Percentiles rank a stretch among this genome's conserved stretches.
phyloP scores from a whole-genome alignment of 768 basidiomycete genomes.

The Rubroboletus satanas region DNA sequence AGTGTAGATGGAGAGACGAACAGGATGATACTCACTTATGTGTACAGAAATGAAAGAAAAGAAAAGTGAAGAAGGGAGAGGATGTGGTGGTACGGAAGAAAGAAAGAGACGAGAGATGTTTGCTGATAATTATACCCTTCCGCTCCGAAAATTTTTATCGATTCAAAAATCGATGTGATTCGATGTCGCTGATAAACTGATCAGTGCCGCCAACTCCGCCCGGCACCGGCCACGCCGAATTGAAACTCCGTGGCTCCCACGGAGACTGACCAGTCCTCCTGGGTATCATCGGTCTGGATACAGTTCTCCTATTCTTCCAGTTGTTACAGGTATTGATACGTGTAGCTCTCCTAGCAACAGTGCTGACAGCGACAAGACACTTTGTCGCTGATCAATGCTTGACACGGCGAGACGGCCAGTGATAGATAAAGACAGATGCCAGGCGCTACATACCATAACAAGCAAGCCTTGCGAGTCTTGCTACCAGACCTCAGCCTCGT shows the following conservation, averaged over 20 bases:
- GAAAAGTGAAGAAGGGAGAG: slow-evolving; percentile 28
- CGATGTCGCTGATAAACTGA: slow-evolving; percentile 45
- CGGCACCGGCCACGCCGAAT: slow-evolving; percentile 26
- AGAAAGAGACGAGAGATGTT: slow-evolving; percentile 38
- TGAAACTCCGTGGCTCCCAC: slow-evolving; percentile 8
- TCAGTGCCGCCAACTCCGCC: slow-evolving; percentile 41
- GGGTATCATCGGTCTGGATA: not conserved
- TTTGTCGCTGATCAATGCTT: slow-evolving; percentile 6
- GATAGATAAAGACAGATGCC: slow-evolving; percentile 10
- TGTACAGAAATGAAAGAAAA: slow-evolving; percentile 37
- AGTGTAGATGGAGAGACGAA: slow-evolving; percentile 18
- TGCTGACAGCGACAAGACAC: slow-evolving; percentile 4
- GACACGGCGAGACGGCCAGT: slow-evolving; percentile 7
- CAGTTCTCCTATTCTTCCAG: not conserved
- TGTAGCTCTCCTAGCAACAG: not conserved
- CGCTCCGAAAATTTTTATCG: slow-evolving; percentile 60
- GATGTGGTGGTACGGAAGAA: slow-evolving; percentile 36
- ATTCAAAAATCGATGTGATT: slow-evolving; percentile 61
- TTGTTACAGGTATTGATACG: slow-evolving; percentile 11
- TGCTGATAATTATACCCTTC: slow-evolving; percentile 58
- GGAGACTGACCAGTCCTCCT: not conserved
- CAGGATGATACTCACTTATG: slow-evolving; percentile 38
- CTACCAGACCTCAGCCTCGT: slow-evolving; percentile 9
- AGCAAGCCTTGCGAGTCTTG: not conserved
- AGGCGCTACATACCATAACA: slow-evolving; percentile 9